Evolutionary conservation across 106 monocot genomes (phyloP).

Genomic region (Chionographis japonica): DNA sequence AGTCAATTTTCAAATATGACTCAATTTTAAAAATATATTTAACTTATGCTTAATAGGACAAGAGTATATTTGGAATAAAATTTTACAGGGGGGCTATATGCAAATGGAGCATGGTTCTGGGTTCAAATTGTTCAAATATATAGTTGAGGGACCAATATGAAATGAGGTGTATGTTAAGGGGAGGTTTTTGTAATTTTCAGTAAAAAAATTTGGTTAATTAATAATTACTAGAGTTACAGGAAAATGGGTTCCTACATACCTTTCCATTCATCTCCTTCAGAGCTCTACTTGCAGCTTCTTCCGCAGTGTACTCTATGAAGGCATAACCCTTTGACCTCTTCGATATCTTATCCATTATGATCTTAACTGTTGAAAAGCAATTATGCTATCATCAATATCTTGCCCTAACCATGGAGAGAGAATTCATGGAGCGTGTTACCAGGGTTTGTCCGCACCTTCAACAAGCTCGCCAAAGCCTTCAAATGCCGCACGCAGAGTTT

Average conservation of each 20-base stretch:
- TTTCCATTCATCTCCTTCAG: constrained; percentile 99
- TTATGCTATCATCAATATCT: neutral
- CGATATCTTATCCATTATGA: constrained; percentile 97
- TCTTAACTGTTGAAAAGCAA: constrained; percentile 53
- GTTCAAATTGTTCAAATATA: too few species aligned
- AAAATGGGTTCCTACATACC: constrained; percentile 25
- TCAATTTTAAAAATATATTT: too few species aligned
- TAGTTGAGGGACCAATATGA: too few species aligned
- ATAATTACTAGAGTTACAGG: neutral
- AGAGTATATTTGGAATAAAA: too few species aligned
- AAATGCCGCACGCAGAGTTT: constrained; percentile 84
- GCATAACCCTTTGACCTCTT: constrained; percentile 97
- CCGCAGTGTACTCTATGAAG: constrained; percentile 93
- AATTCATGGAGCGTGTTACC: too few species aligned
- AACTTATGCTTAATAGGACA: too few species aligned
- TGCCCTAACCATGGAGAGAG: neutral
- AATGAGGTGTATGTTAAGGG: too few species aligned
- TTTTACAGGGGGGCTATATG: too few species aligned
- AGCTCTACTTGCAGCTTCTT: constrained; percentile 72
- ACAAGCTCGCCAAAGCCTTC: constrained; percentile 87
- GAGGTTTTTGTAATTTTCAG: too few species aligned
- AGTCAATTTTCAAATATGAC: too few species aligned
- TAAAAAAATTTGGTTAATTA: neutral
- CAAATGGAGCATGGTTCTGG: too few species aligned
- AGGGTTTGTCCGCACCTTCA: constrained; percentile 46